These are phyloP conservation scores for Phoma sp. DNA, from an alignment of 2,329 filamentous ascomycete genomes.

Conservation along the genomic window DNA sequence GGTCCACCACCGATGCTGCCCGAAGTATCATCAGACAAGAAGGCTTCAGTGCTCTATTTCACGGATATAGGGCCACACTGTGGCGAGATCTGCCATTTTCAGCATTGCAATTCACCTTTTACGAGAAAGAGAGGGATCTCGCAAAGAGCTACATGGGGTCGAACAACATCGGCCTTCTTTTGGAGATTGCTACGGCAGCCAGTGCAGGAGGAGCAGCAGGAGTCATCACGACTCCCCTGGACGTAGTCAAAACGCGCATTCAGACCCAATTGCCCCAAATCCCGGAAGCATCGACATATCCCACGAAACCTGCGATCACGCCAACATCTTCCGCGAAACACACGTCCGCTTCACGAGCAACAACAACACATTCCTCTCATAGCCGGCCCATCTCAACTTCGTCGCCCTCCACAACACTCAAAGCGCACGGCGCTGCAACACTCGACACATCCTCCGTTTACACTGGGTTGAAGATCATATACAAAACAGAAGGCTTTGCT, in stretches of 20 bases:
- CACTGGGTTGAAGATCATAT: slow-evolving; percentile 84
- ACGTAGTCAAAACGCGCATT: slow-evolving; percentile 95
- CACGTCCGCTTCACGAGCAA: slow-evolving; percentile 29
- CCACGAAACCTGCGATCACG: slow-evolving; percentile 24
- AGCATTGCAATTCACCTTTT: slow-evolving; percentile 96
- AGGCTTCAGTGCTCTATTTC: slow-evolving; percentile 84
- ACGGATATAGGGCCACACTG: slow-evolving; percentile 96
- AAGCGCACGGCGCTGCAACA: slow-evolving; percentile 76
- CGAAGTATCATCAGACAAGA: slow-evolving; percentile 84
- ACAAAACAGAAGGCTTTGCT: slow-evolving; percentile 82
- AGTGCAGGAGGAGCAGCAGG: slow-evolving; percentile 91
- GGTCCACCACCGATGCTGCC: slow-evolving; percentile 80
- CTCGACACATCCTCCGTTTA: slow-evolving; percentile 90
- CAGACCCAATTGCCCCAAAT: slow-evolving; percentile 82
- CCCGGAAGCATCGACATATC: slow-evolving; percentile 18
- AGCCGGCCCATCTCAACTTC: slow-evolving; percentile 85
- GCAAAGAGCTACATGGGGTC: slow-evolving; percentile 79
- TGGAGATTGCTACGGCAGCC: slow-evolving; percentile 89
- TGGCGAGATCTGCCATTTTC: slow-evolving; percentile 95
- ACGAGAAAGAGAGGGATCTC: slow-evolving; percentile 88
- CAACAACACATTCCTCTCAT: slow-evolving; percentile 32
- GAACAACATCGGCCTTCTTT: slow-evolving; percentile 79
- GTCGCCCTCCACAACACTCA: slow-evolving; percentile 82
- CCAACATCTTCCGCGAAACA: slow-evolving; percentile 40
- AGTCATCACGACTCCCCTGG: slow-evolving; percentile 91